A percentile compares a stretch with the other conserved stretches of the same genome.
These are phyloP conservation scores for Marasmius sp. DNA, from an alignment of 1,284 basidiomycete species.

Conservation along the genomic window DNA sequence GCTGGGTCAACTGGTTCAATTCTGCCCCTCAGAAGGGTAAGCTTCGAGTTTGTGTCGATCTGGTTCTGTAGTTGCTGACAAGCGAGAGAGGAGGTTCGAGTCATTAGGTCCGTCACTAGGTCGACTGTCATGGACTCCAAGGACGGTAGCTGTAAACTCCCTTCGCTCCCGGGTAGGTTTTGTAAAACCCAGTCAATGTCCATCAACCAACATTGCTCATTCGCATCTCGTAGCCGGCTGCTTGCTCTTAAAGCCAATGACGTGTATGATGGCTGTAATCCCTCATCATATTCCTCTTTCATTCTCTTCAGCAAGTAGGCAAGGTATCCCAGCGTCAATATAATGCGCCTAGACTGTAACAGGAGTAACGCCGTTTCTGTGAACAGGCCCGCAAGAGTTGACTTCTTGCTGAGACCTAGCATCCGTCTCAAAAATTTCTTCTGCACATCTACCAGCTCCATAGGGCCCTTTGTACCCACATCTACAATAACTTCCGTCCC, in stretches of 20 bases:
- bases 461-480: background rate
- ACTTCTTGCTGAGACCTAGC: constrained; percentile 17
- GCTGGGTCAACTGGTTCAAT: too few relatives aligned
- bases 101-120: background rate
- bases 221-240: background rate
- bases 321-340: constrained; percentile 7
- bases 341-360: constrained; percentile 12
- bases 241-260: background rate
- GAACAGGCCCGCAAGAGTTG: constrained; percentile 16
- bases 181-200: constrained; percentile 1
- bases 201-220: background rate
- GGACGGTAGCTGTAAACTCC: background rate
- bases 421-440: constrained; percentile 18
- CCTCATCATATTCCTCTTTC: too few relatives aligned
- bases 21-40: too few relatives aligned
- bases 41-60: too few relatives aligned
- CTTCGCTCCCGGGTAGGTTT: background rate
- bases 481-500: constrained; percentile 26
- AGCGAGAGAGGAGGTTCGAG: too few relatives aligned
- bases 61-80: too few relatives aligned
- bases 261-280: background rate
- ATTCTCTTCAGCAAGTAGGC: too few relatives aligned
- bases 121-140: background rate
- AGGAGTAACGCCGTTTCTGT: constrained; percentile 25
- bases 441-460: constrained; percentile 18